Evolutionary conservation across 139 green algal species (phyloP), one percentile per base, ranked within the genome.

Genomic region (Helicosporidium sp.): DNA sequence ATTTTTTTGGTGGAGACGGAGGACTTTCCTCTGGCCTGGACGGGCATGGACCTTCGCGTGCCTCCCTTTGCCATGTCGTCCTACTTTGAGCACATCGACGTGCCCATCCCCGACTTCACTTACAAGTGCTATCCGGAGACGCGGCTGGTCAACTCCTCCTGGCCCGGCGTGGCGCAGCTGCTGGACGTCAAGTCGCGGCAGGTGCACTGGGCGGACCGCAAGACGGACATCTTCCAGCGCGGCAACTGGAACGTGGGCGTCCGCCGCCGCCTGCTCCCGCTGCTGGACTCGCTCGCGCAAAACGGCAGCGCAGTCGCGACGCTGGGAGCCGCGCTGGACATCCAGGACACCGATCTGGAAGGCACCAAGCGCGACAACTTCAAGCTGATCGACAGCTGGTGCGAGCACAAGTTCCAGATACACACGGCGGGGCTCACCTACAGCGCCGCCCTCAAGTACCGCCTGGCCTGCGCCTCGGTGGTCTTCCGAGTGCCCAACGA

Each of bases 401-500:
- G 60, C 26, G 45, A 57, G 19, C 24, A 68, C 48, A 61, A 61
- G 34, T 52, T 44, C 20, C 17, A 37, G 1, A 54, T 68, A 24
- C 60, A 68, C 43, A 68, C 60, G 8, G 53, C 60, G 12, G 60
- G 60, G 13, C 58, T 68, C 36, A 47, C 18, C 27, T 68, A 68
- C 48, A 49, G 35, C 16, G 45, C 23, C 1, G 60, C 46, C 16
- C 49, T 68, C 24, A 68, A 68, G 47, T 62, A 68, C 53, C 56
- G 57, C 31, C 31, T 68, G 35, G 60, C 60, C 37, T 68, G 60
- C 27, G 60, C 41, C 13, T 49, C 29, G 6, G 17, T 68, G 16
- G 60, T 68, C 3, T 53, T 68, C 34, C 48, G 58, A n/a, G 57
- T 62, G 10, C 18, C 44, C 1, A 58, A 46, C 1, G 54, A 34